phyloP scores from a whole-genome alignment of 441 rosid genomes.

The Lepidium campestre region DNA sequence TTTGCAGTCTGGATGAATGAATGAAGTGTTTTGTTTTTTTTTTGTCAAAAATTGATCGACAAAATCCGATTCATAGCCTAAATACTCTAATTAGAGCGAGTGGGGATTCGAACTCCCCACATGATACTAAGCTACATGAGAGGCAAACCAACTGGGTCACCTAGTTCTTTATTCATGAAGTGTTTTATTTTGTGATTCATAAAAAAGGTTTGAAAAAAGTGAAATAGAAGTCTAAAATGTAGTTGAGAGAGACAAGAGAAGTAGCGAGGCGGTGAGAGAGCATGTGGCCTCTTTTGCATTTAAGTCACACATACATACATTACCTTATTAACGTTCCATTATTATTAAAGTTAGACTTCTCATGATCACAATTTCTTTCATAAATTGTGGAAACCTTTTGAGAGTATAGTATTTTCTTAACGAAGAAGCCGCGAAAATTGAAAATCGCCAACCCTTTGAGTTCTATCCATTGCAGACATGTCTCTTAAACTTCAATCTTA shows the following conservation, averaged over 20 bases:
- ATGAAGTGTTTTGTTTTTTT: too few species aligned
- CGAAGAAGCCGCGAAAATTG: too few species aligned
- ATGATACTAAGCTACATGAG: too few species aligned
- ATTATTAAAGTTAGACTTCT: neutral
- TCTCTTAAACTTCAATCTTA: too few species aligned
- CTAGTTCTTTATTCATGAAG: too few species aligned
- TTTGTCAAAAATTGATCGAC: too few species aligned
- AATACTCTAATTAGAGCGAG: too few species aligned
- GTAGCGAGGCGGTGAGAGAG: conserved; percentile 23
- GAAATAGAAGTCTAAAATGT: conserved; percentile 14
- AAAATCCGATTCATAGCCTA: too few species aligned
- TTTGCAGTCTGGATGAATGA: neutral
- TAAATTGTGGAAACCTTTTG: conserved; percentile 7
- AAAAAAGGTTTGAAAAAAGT: conserved; percentile 15
- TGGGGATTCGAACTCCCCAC: too few species aligned
- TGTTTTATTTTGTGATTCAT: neutral
- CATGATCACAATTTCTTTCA: conserved; percentile 10
- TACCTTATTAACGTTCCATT: conserved; percentile 10
- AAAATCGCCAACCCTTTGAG: too few species aligned
- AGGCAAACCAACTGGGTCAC: too few species aligned
- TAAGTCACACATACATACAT: conserved; percentile 16
- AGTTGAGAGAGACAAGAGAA: conserved; percentile 26
- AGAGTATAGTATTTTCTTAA: neutral
- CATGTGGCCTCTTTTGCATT: conserved; percentile 24
- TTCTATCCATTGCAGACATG: too few species aligned